Evolutionary conservation across 371 early-diverging fungal species (phyloP).

Genomic region (Chytridium lagenaria): DNA sequence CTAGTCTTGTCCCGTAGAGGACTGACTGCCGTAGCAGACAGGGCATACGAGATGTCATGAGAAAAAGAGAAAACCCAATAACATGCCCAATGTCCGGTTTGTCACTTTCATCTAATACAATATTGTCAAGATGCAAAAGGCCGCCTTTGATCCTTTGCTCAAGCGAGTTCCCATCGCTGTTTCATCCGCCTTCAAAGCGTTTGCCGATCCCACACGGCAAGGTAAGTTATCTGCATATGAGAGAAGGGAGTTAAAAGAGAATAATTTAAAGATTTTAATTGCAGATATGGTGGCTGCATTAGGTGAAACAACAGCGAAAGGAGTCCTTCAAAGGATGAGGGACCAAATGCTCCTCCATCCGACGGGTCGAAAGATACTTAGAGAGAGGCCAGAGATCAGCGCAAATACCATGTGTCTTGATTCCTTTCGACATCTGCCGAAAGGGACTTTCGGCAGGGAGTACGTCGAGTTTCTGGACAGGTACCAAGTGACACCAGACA

Average conservation of each 20-base stretch:
- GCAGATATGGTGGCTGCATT: constrained; percentile 90
- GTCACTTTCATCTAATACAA: background rate
- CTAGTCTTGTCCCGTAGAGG: background rate
- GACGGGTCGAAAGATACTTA: constrained; percentile 82
- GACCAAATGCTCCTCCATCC: constrained; percentile 77
- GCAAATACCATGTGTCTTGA: constrained; percentile 68
- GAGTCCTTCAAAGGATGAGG: constrained; percentile 70
- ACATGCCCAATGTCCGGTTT: no score
- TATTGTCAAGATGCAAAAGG: background rate
- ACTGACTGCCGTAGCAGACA: no score
- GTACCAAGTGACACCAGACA: constrained; percentile 83
- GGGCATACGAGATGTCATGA: no score
- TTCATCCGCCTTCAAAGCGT: background rate
- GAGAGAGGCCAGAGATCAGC: constrained; percentile 78
- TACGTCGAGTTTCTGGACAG: constrained; percentile 81
- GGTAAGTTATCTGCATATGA: no score
- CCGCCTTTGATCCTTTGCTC: background rate
- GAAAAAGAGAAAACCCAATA: background rate
- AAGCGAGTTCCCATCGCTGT: background rate
- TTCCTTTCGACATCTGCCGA: constrained; percentile 65
- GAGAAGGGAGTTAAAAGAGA: background rate
- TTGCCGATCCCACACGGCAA: constrained; percentile 1
- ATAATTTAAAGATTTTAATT: background rate
- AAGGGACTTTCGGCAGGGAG: constrained; percentile 83
- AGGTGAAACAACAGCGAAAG: constrained; percentile 86